phyloP scores from a whole-genome alignment of 2,329 filamentous ascomycete genomes.

The Ophiostoma pallidulum region DNA sequence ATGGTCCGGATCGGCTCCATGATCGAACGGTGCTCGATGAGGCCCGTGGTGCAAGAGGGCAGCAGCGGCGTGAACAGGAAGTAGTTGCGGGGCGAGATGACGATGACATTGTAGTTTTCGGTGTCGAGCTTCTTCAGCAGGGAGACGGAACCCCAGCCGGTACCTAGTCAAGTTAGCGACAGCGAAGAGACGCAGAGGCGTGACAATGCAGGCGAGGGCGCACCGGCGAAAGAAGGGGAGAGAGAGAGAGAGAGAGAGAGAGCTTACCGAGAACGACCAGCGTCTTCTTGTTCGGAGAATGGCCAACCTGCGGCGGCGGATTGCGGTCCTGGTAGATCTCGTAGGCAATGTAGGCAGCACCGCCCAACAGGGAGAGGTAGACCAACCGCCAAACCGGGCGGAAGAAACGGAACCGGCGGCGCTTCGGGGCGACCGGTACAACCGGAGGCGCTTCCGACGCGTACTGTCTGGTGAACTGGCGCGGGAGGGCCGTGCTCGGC shows the following conservation, averaged over 20 bases:
- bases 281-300: slow-evolving; percentile 90
- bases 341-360: slow-evolving; percentile 65
- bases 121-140: slow-evolving; percentile 98
- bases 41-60: slow-evolving; percentile 93
- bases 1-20: slow-evolving; percentile 99
- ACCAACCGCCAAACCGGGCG: slow-evolving; percentile 76
- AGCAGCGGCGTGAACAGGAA: slow-evolving; percentile 98
- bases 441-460: slow-evolving; percentile 19
- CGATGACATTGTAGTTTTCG: slow-evolving; percentile 97
- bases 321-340: slow-evolving; percentile 74
- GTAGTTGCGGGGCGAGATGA: slow-evolving; percentile 97
- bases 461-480: slow-evolving; percentile 22
- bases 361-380: slow-evolving; percentile 63
- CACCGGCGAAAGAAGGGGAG: slow-evolving; percentile 14
- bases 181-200: background rate
- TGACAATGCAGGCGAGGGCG: too few species aligned
- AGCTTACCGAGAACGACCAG: slow-evolving; percentile 79
- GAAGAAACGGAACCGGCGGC: slow-evolving; percentile 58
- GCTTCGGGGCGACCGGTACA: slow-evolving; percentile 31
- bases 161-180: slow-evolving; percentile 49
- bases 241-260: slow-evolving; percentile 3
- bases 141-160: slow-evolving; percentile 91
- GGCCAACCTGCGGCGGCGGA: slow-evolving; percentile 66
- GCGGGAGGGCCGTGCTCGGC: slow-evolving; percentile 10
- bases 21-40: slow-evolving; percentile 97